Percentiles rank a stretch among this genome's conserved stretches.
Evolutionary conservation across 2,329 filamentous ascomycete genomes (phyloP).

Genomic region (Scleromitrula shiraiana): DNA sequence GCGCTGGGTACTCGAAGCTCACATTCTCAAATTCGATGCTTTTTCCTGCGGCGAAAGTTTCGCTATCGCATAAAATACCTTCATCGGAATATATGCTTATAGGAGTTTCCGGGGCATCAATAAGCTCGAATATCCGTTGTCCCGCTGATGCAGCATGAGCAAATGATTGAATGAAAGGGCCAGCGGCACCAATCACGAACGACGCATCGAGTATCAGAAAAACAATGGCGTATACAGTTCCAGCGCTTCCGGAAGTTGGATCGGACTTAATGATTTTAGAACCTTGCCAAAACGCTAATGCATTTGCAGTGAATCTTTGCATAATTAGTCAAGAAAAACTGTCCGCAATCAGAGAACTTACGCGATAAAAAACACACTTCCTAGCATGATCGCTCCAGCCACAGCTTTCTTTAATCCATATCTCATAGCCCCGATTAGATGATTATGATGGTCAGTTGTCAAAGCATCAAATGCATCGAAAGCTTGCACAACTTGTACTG

Average conservation of each 20-base stretch:
- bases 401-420: constrained; percentile 43
- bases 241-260: constrained; percentile 30
- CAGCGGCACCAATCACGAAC: constrained; percentile 20
- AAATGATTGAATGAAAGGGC: constrained; percentile 24
- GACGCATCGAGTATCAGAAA: constrained; percentile 45
- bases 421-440: constrained; percentile 35
- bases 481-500: constrained; percentile 44
- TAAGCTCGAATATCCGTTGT: constrained; percentile 36
- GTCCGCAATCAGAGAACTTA: constrained; percentile 30
- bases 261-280: constrained; percentile 35
- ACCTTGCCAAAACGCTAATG: constrained; percentile 52
- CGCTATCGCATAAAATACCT: constrained; percentile 16
- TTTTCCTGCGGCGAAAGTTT: constrained; percentile 16
- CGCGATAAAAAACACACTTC: constrained; percentile 49
- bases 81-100: constrained; percentile 31
- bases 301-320: constrained; percentile 43
- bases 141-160: constrained; percentile 39
- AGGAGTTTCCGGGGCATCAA: constrained; percentile 33
- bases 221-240: constrained; percentile 45
- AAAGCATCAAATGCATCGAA: constrained; percentile 41
- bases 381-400: constrained; percentile 41
- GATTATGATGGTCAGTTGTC: constrained; percentile 39
- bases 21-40: constrained; percentile 29
- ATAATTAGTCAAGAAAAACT: neutral
- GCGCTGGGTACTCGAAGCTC: constrained; percentile 30